A percentile compares a stretch with the other conserved stretches of the same genome.
phyloP scores from a whole-genome alignment of 306 rosid genomes.

The Vicia faba region DNA sequence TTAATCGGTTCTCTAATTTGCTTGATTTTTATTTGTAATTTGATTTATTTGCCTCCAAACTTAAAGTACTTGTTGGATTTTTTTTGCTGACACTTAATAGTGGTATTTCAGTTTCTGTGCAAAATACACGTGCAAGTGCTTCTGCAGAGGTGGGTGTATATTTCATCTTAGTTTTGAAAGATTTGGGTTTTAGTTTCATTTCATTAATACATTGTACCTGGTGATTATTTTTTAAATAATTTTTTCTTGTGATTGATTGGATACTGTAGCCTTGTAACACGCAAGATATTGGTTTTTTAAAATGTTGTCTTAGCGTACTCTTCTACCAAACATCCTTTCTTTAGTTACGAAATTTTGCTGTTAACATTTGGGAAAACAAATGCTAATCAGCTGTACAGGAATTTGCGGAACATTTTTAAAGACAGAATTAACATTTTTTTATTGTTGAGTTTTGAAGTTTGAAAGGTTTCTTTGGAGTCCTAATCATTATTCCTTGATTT shows the following conservation, averaged over 20 bases:
- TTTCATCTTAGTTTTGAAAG: slow-evolving; percentile 1
- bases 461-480: slow-evolving; percentile 7
- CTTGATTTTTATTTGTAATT: slow-evolving; percentile 18
- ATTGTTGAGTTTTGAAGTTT: background rate
- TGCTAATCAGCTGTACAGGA: background rate
- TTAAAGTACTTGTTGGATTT: slow-evolving; percentile 5
- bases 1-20: background rate
- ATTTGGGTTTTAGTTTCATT: slow-evolving; percentile 17
- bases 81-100: slow-evolving; percentile 40
- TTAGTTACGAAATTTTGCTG: background rate
- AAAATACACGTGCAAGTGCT: slow-evolving; percentile 61
- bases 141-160: slow-evolving; percentile 58
- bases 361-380: slow-evolving; percentile 18
- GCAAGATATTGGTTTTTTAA: slow-evolving; percentile 5
- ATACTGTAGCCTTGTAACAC: background rate
- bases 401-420: slow-evolving; percentile 8
- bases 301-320: slow-evolving; percentile 1
- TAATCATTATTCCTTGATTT: slow-evolving; percentile 25
- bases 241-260: slow-evolving; percentile 15
- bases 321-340: background rate
- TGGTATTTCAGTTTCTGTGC: slow-evolving; percentile 61
- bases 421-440: background rate
- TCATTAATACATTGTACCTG: background rate
- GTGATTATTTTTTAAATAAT: background rate
- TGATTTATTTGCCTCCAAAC: slow-evolving; percentile 3